phyloP scores from a whole-genome alignment of 2,329 filamentous ascomycete species.

The Hymenotorrendiella dingleyae region DNA sequence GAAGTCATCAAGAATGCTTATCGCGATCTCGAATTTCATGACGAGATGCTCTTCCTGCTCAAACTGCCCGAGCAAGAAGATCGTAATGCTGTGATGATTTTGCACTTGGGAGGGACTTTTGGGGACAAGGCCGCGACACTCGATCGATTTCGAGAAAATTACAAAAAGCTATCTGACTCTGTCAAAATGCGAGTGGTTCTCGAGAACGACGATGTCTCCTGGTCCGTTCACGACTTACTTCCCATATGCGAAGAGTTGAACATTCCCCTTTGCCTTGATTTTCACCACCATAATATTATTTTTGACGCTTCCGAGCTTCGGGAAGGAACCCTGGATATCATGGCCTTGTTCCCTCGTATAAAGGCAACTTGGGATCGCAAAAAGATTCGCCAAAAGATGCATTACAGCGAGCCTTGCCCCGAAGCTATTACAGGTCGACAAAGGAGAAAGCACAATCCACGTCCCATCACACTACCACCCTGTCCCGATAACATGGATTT shows the following conservation, averaged over 20 bases:
- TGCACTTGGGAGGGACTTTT: conserved; percentile 89
- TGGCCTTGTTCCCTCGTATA: conserved; percentile 69
- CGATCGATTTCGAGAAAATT: conserved; percentile 49
- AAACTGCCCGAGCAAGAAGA: conserved; percentile 72
- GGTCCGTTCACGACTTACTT: conserved; percentile 85
- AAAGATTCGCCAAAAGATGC: conserved; percentile 88
- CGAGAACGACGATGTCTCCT: conserved; percentile 91
- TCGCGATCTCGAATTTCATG: conserved; percentile 81
- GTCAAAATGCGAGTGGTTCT: conserved; percentile 79
- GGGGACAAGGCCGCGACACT: conserved; percentile 59
- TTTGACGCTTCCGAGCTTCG: conserved; percentile 69
- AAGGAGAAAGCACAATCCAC: conserved; percentile 76
- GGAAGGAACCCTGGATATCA: conserved; percentile 81
- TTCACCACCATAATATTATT: conserved; percentile 91
- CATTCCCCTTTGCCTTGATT: conserved; percentile 88
- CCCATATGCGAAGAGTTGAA: conserved; percentile 90
- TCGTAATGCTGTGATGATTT: conserved; percentile 85
- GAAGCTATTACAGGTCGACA: conserved; percentile 73
- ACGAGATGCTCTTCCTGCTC: conserved; percentile 74
- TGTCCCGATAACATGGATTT: conserved; percentile 81
- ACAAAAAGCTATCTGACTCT: conserved; percentile 52
- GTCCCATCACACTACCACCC: conserved; percentile 74
- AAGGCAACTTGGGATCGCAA: conserved; percentile 79
- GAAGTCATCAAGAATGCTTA: conserved; percentile 72
- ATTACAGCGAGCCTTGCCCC: conserved; percentile 79